Evolutionary conservation across 495 filamentous ascomycete species (phyloP), one percentile per base, ranked within the genome.

Genomic region (Hypoxylon fuscum): DNA sequence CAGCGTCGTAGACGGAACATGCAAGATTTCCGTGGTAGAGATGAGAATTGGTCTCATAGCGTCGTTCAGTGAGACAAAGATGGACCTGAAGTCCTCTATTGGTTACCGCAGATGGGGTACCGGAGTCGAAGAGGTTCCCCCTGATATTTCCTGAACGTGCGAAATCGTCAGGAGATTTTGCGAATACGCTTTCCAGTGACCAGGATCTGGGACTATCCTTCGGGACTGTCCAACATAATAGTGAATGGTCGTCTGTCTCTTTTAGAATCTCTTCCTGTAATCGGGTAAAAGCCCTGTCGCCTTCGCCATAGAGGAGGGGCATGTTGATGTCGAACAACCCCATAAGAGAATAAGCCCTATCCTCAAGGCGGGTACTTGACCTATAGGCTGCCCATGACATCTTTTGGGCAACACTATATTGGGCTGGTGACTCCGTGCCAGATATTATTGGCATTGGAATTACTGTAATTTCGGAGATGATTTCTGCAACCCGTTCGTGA

Each of bases 251-350:
- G 29, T 71, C 59, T 0, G 60, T 65, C 11, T 64, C 59, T 34
- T 55, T 72, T 11, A 71, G 51, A 34, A 75, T 70, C 31, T 69
- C 72, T 46, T 76, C 73, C 34, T 74, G 72, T 1, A 76, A 21
- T 17, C 72, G 47, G 18, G 53, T 29, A 46, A 76, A 74, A 5
- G 72, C 70, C 5, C 59, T 66, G 8, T 23, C 15, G 2, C 73
- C 72, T 37, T 75, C 72, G 4, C 73, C 72, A 18, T 75, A 76
- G 15, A 73, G 31, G 17, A 75, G 66, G 0, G 74, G 71, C 64
- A 76, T 70, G 48, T 66, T 62, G 25, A 74, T 57, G 21, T 68
- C 58, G 9, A 76, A 76, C 0, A 76, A 29, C 0, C 73, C 72
- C 6, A 76, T 15, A 0, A 75, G 49, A 29, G 63, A 70, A 35